These are phyloP conservation scores for Hippophae tibetana DNA, from an alignment of 306 rosid species.

Conservation along the genomic window DNA sequence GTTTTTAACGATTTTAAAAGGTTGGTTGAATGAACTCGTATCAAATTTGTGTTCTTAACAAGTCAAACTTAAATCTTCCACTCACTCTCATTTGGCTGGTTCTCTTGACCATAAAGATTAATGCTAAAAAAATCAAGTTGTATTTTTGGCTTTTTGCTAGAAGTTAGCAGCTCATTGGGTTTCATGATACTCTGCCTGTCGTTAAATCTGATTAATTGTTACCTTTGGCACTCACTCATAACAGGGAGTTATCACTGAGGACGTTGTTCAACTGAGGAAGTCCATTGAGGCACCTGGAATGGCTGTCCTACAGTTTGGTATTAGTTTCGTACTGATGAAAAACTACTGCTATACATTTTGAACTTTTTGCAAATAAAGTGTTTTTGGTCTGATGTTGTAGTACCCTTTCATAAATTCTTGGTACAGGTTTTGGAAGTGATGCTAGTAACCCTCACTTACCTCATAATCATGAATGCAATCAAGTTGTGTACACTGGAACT, in stretches of 20 bases:
- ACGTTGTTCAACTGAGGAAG: constrained; percentile 76
- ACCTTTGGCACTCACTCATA: constrained; percentile 4
- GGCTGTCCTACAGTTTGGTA: constrained; percentile 98
- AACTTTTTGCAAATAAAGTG: neutral
- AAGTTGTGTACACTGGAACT: constrained; percentile 93
- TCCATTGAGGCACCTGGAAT: constrained; percentile 94
- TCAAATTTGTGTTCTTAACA: neutral
- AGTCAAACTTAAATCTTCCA: too few relatives aligned
- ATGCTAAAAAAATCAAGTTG: too few relatives aligned
- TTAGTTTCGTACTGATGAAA: constrained; percentile 16
- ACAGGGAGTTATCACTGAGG: constrained; percentile 95
- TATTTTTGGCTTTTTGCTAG: too few relatives aligned
- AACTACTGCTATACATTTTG: neutral
- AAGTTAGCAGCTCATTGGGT: too few relatives aligned
- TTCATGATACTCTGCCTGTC: neutral
- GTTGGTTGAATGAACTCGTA: neutral
- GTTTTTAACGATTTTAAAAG: neutral
- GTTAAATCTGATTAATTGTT: neutral
- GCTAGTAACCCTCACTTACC: constrained; percentile 79
- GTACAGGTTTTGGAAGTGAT: constrained; percentile 72
- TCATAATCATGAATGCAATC: constrained; percentile 88
- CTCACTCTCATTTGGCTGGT: neutral
- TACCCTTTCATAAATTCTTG: constrained; percentile 3
- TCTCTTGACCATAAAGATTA: neutral
- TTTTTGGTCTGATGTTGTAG: constrained; percentile 5